Evolutionary conservation across 495 filamentous ascomycete genomes (phyloP).

Genomic region (Penicillium flavigenum): DNA sequence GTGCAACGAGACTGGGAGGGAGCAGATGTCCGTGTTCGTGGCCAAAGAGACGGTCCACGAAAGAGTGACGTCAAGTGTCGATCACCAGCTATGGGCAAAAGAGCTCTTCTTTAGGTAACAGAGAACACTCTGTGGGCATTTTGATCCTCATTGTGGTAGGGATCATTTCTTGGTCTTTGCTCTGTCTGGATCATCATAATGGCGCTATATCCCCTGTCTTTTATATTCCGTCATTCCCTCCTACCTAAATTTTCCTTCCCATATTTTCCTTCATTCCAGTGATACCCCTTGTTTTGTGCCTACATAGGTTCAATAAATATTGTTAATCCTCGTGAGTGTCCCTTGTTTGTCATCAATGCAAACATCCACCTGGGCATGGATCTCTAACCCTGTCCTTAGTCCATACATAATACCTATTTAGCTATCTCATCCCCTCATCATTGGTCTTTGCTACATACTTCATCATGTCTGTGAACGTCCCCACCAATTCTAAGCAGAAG

Average conservation of each 20-base stretch:
- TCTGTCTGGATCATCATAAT: constrained; percentile 8
- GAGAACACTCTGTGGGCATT: too few relatives aligned
- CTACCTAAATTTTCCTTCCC: constrained; percentile 6
- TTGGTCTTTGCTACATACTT: constrained; percentile 10
- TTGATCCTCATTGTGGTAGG: background rate
- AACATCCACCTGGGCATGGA: background rate
- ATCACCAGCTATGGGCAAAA: constrained; percentile 3
- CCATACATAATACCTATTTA: constrained; percentile 13
- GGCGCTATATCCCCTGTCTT: constrained; percentile 7
- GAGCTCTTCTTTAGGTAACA: background rate
- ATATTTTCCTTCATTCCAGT: constrained; percentile 36
- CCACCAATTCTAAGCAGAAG: constrained; percentile 60
- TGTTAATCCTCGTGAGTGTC: constrained; percentile 18
- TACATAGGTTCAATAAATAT: constrained; percentile 16
- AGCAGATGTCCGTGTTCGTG: constrained; percentile 7
- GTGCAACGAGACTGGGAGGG: constrained; percentile 4
- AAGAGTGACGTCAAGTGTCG: constrained; percentile 10
- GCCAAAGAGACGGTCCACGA: constrained; percentile 2
- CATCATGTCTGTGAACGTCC: constrained; percentile 63
- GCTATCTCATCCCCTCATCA: constrained; percentile 6
- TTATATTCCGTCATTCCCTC: constrained; percentile 11
- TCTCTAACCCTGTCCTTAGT: constrained; percentile 15
- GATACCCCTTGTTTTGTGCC: constrained; percentile 36
- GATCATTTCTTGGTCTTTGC: constrained; percentile 14
- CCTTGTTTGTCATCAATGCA: constrained; percentile 19